Base-by-base conservation (phyloP, 2,329 filamentous ascomycete species). In the Aureobasidium pullulans region DNA sequence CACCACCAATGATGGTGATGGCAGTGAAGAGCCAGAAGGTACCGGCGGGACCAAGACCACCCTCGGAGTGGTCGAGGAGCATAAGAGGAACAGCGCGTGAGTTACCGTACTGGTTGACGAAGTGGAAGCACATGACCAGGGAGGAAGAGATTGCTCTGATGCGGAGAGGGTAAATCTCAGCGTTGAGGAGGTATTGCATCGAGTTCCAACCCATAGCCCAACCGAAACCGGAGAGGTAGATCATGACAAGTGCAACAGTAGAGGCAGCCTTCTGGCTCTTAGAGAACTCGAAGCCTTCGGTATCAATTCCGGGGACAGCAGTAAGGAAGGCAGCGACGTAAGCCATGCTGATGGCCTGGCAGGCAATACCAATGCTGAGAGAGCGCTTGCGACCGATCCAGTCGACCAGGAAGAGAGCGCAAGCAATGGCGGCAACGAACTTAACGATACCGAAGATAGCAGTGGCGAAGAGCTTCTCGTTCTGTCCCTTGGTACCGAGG, bases 41-140 rank as follows among this genome's bases (percentile, higher is more conserved):
- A 0, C 88, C 88, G 61, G 78, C 81, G 42, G 76, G 76, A 0
- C 72, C 75, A 64, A 81, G 76, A 29, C 64, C 65, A 15, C 61
- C 61, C 10, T 46, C 37, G 15, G 31, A 36, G 34, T 39, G 57
- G 31, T 77, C 11, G 72, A 90, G 77, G 28, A 91, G 79, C 87
- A 91, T 89, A 64, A 84, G 82, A 1, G 88, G 88, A 0, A 90
- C 85, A 0, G 88, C 87, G 37, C 88, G 85, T 1, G 84, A 81
- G 75, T 89, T 90, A 29, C 87, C 88, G 69, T 89, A 91, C 72
- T 90, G 87, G 71, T 89, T 89, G 61, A 81, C 85, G 68, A 91
- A 91, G 72, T 92, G 88, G 61, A 90, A 80, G 0, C 84, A 88
- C 88, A 91, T 91, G 48, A 86, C 84, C 68, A 88, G 79, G 0